A percentile compares a stretch with the other conserved stretches of the same genome.
Conservation (phyloP, 192 early-diverging fungal species). For the Nowakowskiella sp. region DNA sequence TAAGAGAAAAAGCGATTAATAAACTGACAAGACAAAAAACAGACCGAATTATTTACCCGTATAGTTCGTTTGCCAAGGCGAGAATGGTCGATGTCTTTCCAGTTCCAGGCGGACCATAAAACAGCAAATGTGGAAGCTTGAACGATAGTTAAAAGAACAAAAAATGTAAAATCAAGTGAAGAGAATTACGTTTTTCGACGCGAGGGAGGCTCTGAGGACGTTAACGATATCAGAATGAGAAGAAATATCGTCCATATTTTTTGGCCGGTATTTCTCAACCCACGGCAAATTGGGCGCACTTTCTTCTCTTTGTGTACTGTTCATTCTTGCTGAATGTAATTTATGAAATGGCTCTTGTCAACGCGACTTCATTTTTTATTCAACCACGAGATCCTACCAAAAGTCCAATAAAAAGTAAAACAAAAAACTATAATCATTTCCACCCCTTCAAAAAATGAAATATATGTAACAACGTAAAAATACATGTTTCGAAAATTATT, state of each 20-base stretch:
- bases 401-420: no score
- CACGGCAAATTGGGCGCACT: no score
- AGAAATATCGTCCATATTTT: conserved; percentile 73
- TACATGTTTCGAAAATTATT: no score
- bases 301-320: no score
- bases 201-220: conserved; percentile 74
- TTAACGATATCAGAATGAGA: conserved; percentile 84
- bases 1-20: conserved; percentile 1
- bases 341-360: no score
- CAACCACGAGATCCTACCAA: no score
- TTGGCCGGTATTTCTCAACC: conserved; percentile 95
- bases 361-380: no score
- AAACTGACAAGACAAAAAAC: conserved; percentile 11
- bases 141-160: neutral
- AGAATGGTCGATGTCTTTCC: conserved; percentile 96
- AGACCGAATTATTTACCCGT: conserved; percentile 46
- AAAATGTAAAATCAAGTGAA: neutral
- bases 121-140: conserved; percentile 90
- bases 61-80: conserved; percentile 77
- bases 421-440: no score
- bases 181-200: conserved; percentile 70
- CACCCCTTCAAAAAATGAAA: no score
- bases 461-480: no score
- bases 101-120: conserved; percentile 97
- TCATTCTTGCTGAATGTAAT: no score